phyloP scores from a whole-genome alignment of 768 basidiomycete species.

The Aureoboletus auriporus region DNA sequence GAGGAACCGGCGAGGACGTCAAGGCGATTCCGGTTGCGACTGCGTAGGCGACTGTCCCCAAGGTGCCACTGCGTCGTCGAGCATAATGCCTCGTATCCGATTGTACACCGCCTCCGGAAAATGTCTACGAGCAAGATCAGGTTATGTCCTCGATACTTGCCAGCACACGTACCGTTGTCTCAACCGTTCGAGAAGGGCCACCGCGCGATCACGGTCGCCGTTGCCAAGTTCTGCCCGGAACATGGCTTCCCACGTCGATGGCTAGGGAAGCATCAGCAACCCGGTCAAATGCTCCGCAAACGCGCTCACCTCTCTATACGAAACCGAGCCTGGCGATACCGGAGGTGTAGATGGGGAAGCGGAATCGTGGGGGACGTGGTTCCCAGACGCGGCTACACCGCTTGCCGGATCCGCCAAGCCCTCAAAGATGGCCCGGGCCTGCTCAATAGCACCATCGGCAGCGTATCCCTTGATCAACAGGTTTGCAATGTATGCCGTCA shows the following conservation, averaged over 20 bases:
- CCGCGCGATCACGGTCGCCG: constrained; percentile 68
- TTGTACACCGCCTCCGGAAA: constrained; percentile 77
- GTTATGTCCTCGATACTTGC: too few relatives aligned
- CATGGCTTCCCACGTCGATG: constrained; percentile 95
- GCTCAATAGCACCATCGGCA: constrained; percentile 61
- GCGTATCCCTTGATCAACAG: constrained; percentile 56
- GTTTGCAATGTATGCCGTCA: constrained; percentile 96
- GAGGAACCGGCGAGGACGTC: too few relatives aligned
- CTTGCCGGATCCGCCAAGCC: constrained; percentile 71
- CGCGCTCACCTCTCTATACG: constrained; percentile 28
- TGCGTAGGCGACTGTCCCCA: constrained; percentile 27
- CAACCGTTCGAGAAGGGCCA: constrained; percentile 65
- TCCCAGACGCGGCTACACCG: constrained; percentile 85
- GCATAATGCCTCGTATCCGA: constrained; percentile 76
- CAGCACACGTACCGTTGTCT: constrained; percentile 53
- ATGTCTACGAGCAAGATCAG: constrained; percentile 40
- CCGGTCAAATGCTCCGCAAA: too few relatives aligned
- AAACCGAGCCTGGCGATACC: constrained; percentile 38
- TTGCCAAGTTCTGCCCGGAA: constrained; percentile 83
- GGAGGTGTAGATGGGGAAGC: constrained; percentile 27
- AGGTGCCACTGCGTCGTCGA: constrained; percentile 59
- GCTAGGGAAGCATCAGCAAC: constrained; percentile 36
- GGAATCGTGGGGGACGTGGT: constrained; percentile 70
- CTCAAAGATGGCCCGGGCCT: constrained; percentile 78
- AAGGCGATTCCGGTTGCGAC: constrained; percentile 12